phyloP scores from a whole-genome alignment of 305 asterid genomes.

The Withania somnifera region DNA sequence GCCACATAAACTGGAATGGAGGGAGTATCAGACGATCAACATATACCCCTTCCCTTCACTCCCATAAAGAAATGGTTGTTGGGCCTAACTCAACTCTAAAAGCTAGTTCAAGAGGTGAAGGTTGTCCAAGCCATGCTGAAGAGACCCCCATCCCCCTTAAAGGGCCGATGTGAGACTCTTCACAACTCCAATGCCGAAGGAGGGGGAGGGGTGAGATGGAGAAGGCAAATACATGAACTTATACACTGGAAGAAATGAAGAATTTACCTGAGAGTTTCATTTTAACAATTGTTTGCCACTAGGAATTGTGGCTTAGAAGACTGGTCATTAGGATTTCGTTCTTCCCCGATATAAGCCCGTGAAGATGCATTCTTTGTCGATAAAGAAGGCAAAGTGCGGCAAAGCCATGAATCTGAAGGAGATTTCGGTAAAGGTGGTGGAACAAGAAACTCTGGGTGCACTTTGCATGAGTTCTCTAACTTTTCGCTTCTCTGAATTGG shows the following conservation, averaged over 20 bases:
- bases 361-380: constrained; percentile 24
- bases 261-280: constrained; percentile 27
- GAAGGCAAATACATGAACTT: not conserved
- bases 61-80: too few relatives aligned
- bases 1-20: not conserved
- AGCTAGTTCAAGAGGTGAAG: too few relatives aligned
- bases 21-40: not conserved
- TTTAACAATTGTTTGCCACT: constrained; percentile 43
- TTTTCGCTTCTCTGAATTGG: constrained; percentile 9
- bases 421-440: constrained; percentile 68
- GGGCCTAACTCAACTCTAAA: too few relatives aligned
- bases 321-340: constrained; percentile 18
- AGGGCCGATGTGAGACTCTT: not conserved
- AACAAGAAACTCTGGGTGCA: constrained; percentile 23
- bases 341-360: constrained; percentile 13
- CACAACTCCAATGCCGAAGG: not conserved
- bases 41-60: not conserved
- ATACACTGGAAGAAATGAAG: not conserved
- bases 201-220: not conserved
- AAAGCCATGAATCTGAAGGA: constrained; percentile 82
- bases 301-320: constrained; percentile 27
- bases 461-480: constrained; percentile 13
- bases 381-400: constrained; percentile 50
- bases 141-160: not conserved
- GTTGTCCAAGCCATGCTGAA: too few relatives aligned